phyloP scores from a whole-genome alignment of 352 stramenopile species.

The Albugo candida region DNA sequence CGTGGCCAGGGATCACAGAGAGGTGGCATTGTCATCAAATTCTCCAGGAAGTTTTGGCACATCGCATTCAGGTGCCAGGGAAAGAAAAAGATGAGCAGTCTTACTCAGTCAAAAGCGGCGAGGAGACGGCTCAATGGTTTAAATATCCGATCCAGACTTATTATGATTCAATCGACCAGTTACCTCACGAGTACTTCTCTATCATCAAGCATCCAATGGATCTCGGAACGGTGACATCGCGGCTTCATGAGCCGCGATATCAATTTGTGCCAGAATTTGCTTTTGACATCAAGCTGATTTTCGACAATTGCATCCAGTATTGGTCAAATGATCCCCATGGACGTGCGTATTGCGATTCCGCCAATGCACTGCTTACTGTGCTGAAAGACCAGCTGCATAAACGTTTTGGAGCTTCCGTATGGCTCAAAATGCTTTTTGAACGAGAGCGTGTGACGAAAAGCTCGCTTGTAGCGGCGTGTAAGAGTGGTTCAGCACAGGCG shows the following conservation, averaged over 20 bases:
- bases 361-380: slow-evolving; percentile 28
- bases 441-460: slow-evolving; percentile 11
- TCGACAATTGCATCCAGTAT: slow-evolving; percentile 73
- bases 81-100: too few species aligned
- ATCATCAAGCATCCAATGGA: slow-evolving; percentile 68
- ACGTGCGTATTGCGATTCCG: slow-evolving; percentile 58
- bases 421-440: slow-evolving; percentile 16
- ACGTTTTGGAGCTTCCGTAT: slow-evolving; percentile 15
- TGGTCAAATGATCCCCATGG: slow-evolving; percentile 60
- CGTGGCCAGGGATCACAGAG: slow-evolving; percentile 42
- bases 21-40: slow-evolving; percentile 69
- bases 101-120: slow-evolving; percentile 12
- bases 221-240: slow-evolving; percentile 51
- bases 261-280: slow-evolving; percentile 34
- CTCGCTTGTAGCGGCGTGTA: not conserved
- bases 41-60: slow-evolving; percentile 49
- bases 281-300: slow-evolving; percentile 48
- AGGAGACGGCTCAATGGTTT: slow-evolving; percentile 74
- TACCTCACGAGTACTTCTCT: slow-evolving; percentile 69
- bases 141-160: slow-evolving; percentile 76
- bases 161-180: slow-evolving; percentile 62
- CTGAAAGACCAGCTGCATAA: slow-evolving; percentile 23
- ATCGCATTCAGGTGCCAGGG: slow-evolving; percentile 16
- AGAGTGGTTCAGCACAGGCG: not conserved
- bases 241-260: slow-evolving; percentile 48